These are phyloP conservation scores for Alternaria tenuissima DNA, from an alignment of 2,329 filamentous ascomycete species.

Conservation along the genomic window DNA sequence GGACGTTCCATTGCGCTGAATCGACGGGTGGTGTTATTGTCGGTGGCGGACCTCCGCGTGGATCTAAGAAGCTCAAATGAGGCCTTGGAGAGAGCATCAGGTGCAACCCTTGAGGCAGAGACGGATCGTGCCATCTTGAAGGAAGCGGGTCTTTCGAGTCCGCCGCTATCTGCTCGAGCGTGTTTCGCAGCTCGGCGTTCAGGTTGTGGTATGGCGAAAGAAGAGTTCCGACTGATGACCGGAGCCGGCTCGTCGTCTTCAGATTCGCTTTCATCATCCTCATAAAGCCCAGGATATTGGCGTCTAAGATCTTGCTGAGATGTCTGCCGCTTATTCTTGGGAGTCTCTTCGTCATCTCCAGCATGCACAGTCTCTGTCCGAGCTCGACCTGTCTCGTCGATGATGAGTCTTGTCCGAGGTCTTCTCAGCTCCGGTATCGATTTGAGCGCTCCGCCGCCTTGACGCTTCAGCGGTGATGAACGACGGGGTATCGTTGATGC, in stretches of 20 bases:
- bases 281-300: slow-evolving; percentile 57
- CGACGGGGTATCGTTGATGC: slow-evolving; percentile 51
- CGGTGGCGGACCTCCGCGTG: slow-evolving; percentile 22
- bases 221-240: slow-evolving; percentile 46
- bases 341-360: slow-evolving; percentile 47
- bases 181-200: slow-evolving; percentile 47
- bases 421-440: slow-evolving; percentile 57
- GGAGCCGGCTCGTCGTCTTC: slow-evolving; percentile 46
- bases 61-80: slow-evolving; percentile 43
- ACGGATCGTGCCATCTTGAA: slow-evolving; percentile 47
- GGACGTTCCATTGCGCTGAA: slow-evolving; percentile 48
- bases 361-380: slow-evolving; percentile 55
- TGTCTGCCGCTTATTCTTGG: slow-evolving; percentile 30
- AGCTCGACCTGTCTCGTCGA: slow-evolving; percentile 59
- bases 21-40: slow-evolving; percentile 34
- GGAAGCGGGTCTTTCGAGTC: slow-evolving; percentile 38
- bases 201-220: slow-evolving; percentile 45
- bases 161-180: slow-evolving; percentile 43
- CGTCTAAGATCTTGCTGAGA: slow-evolving; percentile 39
- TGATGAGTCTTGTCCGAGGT: slow-evolving; percentile 55
- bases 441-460: slow-evolving; percentile 52
- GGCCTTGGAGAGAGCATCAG: slow-evolving; percentile 41
- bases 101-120: slow-evolving; percentile 38
- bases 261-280: slow-evolving; percentile 51
- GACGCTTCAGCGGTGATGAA: slow-evolving; percentile 58